Conservation (phyloP, 345 rosid species). For the Euclidium syriacum region DNA sequence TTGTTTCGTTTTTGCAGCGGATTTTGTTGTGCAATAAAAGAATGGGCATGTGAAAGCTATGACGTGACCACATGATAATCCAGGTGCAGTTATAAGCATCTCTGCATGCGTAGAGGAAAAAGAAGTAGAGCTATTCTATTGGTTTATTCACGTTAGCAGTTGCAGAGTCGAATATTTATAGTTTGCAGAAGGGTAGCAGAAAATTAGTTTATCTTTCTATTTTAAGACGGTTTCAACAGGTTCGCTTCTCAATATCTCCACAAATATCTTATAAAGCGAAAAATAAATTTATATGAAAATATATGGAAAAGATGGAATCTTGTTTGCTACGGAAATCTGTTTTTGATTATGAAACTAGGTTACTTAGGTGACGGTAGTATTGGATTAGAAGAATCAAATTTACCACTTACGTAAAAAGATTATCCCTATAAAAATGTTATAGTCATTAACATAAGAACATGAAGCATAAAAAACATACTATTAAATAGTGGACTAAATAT, state of each 20-base stretch:
- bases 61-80: slow-evolving; percentile 5
- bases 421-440: no score
- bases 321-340: no score
- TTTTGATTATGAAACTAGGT: no score
- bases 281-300: no score
- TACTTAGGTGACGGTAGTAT: no score
- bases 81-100: slow-evolving; percentile 4
- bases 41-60: slow-evolving; percentile 10
- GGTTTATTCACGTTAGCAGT: background rate
- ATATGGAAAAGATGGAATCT: no score
- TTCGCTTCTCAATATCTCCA: background rate
- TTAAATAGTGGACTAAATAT: no score
- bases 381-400: no score
- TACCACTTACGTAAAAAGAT: no score
- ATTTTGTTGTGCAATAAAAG: background rate
- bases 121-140: background rate
- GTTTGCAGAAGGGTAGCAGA: background rate
- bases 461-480: no score
- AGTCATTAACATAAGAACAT: no score
- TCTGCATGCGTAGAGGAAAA: background rate
- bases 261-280: no score
- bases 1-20: background rate
- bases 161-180: background rate
- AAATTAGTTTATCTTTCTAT: background rate
- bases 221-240: background rate